These are phyloP conservation scores for Plasmodium cynomolgi DNA, from an alignment of 169 alveolate species.

Conservation along the genomic window DNA sequence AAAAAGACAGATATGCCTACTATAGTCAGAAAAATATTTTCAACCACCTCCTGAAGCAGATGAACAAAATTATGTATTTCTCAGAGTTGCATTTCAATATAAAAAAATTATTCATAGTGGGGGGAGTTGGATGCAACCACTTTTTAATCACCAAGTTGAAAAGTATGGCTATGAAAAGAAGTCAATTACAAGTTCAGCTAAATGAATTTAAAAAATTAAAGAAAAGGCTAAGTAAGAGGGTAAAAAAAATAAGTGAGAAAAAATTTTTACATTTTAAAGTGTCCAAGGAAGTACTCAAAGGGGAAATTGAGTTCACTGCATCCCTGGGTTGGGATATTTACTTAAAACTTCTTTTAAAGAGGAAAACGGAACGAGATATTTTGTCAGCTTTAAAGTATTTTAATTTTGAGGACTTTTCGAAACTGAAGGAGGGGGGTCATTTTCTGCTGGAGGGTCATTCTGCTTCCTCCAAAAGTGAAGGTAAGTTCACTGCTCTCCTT, in stretches of 20 bases:
- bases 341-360: conserved; percentile 47
- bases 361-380: conserved; percentile 15
- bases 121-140: conserved; percentile 68
- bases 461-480: background rate
- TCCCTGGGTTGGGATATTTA: conserved; percentile 47
- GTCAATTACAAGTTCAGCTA: conserved; percentile 13
- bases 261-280: background rate
- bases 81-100: conserved; percentile 66
- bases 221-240: conserved; percentile 53
- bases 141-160: conserved; percentile 38
- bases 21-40: conserved; percentile 50
- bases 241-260: conserved; percentile 32
- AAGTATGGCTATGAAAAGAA: conserved; percentile 17
- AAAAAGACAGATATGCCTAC: conserved; percentile 66
- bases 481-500: background rate
- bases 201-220: conserved; percentile 50
- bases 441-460: conserved; percentile 21
- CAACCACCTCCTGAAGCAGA: conserved; percentile 36
- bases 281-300: conserved; percentile 1
- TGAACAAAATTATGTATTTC: conserved; percentile 64
- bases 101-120: conserved; percentile 62
- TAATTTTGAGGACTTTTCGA: conserved; percentile 34
- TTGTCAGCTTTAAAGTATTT: conserved; percentile 29
- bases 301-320: conserved; percentile 12
- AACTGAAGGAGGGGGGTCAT: conserved; percentile 27